Evolutionary conservation across 768 basidiomycete genomes (phyloP).

Genomic region (Auricularia sp.): DNA sequence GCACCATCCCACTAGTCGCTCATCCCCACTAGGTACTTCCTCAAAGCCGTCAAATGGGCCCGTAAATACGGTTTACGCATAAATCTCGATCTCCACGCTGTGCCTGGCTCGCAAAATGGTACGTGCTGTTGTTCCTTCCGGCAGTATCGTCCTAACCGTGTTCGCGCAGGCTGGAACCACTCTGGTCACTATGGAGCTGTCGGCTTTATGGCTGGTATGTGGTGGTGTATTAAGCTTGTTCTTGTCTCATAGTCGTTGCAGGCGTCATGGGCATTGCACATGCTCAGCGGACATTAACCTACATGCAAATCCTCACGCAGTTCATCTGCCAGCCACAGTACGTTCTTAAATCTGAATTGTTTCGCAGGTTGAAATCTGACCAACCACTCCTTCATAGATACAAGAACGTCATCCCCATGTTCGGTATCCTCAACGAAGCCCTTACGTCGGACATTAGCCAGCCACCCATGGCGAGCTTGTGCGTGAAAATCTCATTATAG

Average conservation of each 20-base stretch:
- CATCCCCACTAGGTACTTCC: slow-evolving; percentile 52
- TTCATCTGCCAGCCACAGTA: slow-evolving; percentile 90
- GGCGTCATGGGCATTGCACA: slow-evolving; percentile 88
- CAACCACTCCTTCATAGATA: neutral
- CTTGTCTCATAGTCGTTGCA: neutral
- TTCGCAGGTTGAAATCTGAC: neutral
- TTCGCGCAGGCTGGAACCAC: slow-evolving; percentile 34
- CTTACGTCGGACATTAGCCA: slow-evolving; percentile 44
- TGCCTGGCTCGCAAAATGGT: slow-evolving; percentile 84
- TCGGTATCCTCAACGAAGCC: slow-evolving; percentile 87
- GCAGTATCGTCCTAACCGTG: neutral
- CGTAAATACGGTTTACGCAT: slow-evolving; percentile 94
- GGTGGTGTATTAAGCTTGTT: neutral
- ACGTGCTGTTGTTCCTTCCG: slow-evolving; percentile 72
- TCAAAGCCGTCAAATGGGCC: slow-evolving; percentile 90
- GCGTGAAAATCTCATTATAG: neutral
- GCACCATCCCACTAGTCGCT: neutral
- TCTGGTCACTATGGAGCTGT: slow-evolving; percentile 40
- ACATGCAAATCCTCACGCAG: slow-evolving; percentile 80
- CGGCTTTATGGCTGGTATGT: slow-evolving; percentile 57
- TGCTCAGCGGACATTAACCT: slow-evolving; percentile 80
- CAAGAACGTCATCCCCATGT: slow-evolving; percentile 69
- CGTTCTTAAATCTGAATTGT: slow-evolving; percentile 1
- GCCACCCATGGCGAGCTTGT: slow-evolving; percentile 52
- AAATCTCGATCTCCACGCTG: slow-evolving; percentile 75